phyloP scores from a whole-genome alignment of 1,284 basidiomycete species.

The Melanopsichium pennsylvanicum region DNA sequence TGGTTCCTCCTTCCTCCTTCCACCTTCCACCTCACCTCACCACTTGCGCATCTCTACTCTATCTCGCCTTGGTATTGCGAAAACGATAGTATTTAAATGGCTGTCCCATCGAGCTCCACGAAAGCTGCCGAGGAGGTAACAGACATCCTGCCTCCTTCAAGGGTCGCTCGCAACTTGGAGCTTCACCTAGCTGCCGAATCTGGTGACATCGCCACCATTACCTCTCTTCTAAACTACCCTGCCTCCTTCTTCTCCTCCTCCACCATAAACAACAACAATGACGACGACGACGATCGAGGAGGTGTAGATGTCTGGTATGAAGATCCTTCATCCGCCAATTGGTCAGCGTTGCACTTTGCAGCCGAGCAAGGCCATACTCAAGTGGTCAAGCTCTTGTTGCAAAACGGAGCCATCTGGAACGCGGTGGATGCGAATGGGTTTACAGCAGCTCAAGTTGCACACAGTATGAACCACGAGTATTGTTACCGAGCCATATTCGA shows the following conservation, averaged over 20 bases:
- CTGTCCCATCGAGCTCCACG: slow-evolving; percentile 1
- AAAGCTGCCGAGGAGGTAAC: slow-evolving; percentile 15
- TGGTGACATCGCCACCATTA: slow-evolving; percentile 36
- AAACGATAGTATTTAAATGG: too few relatives aligned
- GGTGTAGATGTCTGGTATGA: slow-evolving; percentile 82
- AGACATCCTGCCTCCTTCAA: slow-evolving; percentile 25
- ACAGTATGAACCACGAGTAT: slow-evolving; percentile 51
- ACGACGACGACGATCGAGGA: background rate
- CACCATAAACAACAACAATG: background rate
- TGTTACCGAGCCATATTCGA: slow-evolving; percentile 56
- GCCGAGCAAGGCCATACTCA: slow-evolving; percentile 76
- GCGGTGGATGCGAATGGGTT: slow-evolving; percentile 67
- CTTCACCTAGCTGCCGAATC: slow-evolving; percentile 50
- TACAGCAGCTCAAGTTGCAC: slow-evolving; percentile 62
- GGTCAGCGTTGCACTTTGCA: slow-evolving; percentile 86
- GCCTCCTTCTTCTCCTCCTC: slow-evolving; percentile 8
- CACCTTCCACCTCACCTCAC: background rate
- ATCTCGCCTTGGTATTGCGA: too few relatives aligned
- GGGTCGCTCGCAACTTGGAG: slow-evolving; percentile 45
- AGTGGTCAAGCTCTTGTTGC: slow-evolving; percentile 75
- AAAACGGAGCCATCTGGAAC: slow-evolving; percentile 91
- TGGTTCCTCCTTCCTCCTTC: background rate
- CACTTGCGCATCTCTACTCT: too few relatives aligned
- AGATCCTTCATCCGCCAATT: slow-evolving; percentile 72
- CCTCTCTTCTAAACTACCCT: slow-evolving; percentile 41